Conservation (phyloP, 2,329 filamentous ascomycete species). For the Colletotrichum incanum region DNA sequence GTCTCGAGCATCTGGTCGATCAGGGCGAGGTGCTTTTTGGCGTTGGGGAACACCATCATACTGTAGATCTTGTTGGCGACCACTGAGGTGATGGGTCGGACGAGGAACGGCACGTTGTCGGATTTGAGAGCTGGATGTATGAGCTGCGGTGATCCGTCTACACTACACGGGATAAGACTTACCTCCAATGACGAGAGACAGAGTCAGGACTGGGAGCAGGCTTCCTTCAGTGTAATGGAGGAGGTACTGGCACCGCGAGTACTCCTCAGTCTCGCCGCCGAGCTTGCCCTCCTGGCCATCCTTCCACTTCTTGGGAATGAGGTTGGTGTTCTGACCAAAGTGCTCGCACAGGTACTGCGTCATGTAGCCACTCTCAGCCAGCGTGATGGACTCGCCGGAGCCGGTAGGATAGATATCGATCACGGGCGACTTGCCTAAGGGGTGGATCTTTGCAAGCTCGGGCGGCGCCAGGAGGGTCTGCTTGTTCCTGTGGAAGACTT, state of each 20-base stretch:
- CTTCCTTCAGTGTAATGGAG: slow-evolving; percentile 91
- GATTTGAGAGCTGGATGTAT: slow-evolving; percentile 59
- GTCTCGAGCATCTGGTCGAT: slow-evolving; percentile 65
- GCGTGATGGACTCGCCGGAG: slow-evolving; percentile 65
- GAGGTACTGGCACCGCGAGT: slow-evolving; percentile 75
- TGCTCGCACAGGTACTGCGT: slow-evolving; percentile 85
- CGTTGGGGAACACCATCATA: slow-evolving; percentile 63
- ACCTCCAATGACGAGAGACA: slow-evolving; percentile 73
- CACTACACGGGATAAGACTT: slow-evolving; percentile 46
- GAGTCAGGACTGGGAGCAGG: slow-evolving; percentile 80
- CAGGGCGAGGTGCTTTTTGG: slow-evolving; percentile 63
- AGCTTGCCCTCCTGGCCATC: slow-evolving; percentile 71
- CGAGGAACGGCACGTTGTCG: slow-evolving; percentile 64
- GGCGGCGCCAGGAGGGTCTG: slow-evolving; percentile 79
- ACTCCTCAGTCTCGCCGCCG: slow-evolving; percentile 74
- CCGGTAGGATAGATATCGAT: slow-evolving; percentile 72
- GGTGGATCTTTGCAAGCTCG: slow-evolving; percentile 84
- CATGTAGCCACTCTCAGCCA: slow-evolving; percentile 88
- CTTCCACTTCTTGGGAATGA: slow-evolving; percentile 70
- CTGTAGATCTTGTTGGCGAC: slow-evolving; percentile 61
- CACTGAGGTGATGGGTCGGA: slow-evolving; percentile 66
- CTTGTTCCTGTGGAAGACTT: slow-evolving; percentile 80
- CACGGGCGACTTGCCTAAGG: slow-evolving; percentile 89
- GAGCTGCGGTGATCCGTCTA: background rate
- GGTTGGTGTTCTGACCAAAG: slow-evolving; percentile 60